Evolutionary conservation across 2,329 filamentous ascomycete genomes (phyloP).

Genomic region (Mariannaea elegans): DNA sequence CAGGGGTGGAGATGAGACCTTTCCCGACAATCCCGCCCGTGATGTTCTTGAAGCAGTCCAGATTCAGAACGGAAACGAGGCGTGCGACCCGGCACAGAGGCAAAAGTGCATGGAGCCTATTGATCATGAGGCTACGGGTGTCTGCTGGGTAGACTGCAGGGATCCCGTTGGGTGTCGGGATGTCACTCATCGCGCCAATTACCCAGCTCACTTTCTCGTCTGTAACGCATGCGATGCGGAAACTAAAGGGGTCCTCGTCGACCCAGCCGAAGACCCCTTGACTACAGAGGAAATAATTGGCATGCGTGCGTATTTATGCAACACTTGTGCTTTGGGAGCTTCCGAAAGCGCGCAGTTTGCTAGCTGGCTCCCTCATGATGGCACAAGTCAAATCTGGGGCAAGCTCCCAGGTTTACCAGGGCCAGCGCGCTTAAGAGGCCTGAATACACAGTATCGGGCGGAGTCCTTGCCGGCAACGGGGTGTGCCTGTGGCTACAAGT

Average conservation of each 20-base stretch:
- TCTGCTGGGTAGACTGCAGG: constrained; percentile 12
- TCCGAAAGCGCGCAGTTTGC: not conserved
- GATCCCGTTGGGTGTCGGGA: constrained; percentile 28
- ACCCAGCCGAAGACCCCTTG: constrained; percentile 18
- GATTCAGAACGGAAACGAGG: constrained; percentile 9
- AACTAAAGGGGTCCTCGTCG: constrained; percentile 30
- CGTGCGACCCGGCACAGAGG: not conserved
- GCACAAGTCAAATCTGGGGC: constrained; percentile 42
- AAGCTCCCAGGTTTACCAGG: not conserved
- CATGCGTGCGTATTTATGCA: constrained; percentile 50
- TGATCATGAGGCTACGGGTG: constrained; percentile 18
- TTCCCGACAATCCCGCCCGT: constrained; percentile 19
- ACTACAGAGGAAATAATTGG: constrained; percentile 35
- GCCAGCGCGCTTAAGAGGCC: not conserved
- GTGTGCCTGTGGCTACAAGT: constrained; percentile 48
- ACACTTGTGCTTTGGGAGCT: constrained; percentile 34
- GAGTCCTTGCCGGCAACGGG: constrained; percentile 43
- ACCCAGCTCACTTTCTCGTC: constrained; percentile 29
- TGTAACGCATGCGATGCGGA: constrained; percentile 38
- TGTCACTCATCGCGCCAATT: constrained; percentile 22
- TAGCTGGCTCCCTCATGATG: constrained; percentile 15
- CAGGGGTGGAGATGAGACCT: constrained; percentile 2
- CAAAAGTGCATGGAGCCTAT: constrained; percentile 28
- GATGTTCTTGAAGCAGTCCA: constrained; percentile 24
- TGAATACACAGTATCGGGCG: constrained; percentile 16